Evolutionary conservation across 2,329 filamentous ascomycete species (phyloP).

Genomic region (Diaporthe sp.): DNA sequence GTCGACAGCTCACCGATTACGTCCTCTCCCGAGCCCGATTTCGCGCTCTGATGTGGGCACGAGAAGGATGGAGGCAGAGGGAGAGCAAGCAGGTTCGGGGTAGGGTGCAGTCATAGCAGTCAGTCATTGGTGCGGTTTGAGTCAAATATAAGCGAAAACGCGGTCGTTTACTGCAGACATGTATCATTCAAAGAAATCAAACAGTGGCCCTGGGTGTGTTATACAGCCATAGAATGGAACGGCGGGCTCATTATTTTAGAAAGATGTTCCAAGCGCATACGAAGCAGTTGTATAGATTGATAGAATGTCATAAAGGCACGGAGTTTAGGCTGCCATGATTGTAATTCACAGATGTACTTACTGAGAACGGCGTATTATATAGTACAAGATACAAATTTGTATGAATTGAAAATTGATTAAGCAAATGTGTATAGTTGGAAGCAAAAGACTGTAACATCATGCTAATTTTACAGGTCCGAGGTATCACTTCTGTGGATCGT

Average conservation of each 20-base stretch:
- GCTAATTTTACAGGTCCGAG: conserved; percentile 17
- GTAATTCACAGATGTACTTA: not conserved
- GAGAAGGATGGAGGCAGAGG: not conserved
- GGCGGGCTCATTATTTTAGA: not conserved
- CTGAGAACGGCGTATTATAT: not conserved
- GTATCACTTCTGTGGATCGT: conserved; percentile 25
- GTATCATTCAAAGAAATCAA: not conserved
- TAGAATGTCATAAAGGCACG: not conserved
- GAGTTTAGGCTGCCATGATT: not conserved
- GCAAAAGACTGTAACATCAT: conserved; percentile 19
- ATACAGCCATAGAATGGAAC: conserved; percentile 6
- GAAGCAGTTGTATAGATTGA: not conserved
- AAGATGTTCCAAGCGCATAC: not conserved
- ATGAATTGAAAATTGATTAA: conserved; percentile 3
- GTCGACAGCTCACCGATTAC: conserved; percentile 33
- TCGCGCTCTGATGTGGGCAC: not conserved
- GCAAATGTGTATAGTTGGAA: conserved; percentile 19
- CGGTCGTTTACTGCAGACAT: no score
- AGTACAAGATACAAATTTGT: no score
- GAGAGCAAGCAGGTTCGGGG: no score
- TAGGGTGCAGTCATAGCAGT: not conserved
- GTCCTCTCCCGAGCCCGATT: conserved; percentile 32
- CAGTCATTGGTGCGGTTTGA: not conserved
- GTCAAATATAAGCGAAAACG: not conserved
- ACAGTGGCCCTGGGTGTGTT: not conserved